These are phyloP conservation scores for Epichloe coenophiala DNA, from an alignment of 2,329 filamentous ascomycete genomes.

Conservation along the genomic window DNA sequence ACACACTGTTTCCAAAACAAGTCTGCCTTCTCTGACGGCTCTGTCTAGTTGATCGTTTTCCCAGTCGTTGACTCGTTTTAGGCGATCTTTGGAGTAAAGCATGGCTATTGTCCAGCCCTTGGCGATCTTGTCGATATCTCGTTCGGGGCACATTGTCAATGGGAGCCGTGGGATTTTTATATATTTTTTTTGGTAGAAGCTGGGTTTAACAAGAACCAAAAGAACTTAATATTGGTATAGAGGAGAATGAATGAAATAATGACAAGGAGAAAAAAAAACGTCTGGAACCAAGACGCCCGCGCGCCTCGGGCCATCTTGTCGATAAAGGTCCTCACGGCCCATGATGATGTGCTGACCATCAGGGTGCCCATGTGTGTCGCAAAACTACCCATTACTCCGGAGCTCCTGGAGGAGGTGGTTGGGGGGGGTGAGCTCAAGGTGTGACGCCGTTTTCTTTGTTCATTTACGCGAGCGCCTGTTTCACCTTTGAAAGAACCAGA, in stretches of 20 bases:
- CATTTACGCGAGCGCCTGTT: too few species aligned
- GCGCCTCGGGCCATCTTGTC: background rate
- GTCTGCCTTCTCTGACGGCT: constrained; percentile 18
- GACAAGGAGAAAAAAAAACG: background rate
- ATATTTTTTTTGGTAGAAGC: too few species aligned
- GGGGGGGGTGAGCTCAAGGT: too few species aligned
- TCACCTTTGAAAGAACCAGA: too few species aligned
- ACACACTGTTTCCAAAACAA: constrained; percentile 26
- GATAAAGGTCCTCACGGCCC: constrained; percentile 5
- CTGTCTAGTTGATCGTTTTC: constrained; percentile 20
- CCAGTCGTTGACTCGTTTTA: constrained; percentile 19
- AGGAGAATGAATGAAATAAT: background rate
- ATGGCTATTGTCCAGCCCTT: constrained; percentile 26
- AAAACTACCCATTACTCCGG: background rate
- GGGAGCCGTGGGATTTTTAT: background rate
- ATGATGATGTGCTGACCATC: background rate
- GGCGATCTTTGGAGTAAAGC: constrained; percentile 21
- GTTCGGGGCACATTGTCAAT: constrained; percentile 14
- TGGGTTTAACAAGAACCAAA: background rate
- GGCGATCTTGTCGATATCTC: constrained; percentile 20
- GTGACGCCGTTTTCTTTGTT: too few species aligned
- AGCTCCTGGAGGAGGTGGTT: background rate
- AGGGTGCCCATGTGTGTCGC: background rate
- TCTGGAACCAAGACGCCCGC: background rate
- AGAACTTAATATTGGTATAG: too few species aligned